phyloP scores from a whole-genome alignment of 345 rosid species.

The Litchi chinensis region DNA sequence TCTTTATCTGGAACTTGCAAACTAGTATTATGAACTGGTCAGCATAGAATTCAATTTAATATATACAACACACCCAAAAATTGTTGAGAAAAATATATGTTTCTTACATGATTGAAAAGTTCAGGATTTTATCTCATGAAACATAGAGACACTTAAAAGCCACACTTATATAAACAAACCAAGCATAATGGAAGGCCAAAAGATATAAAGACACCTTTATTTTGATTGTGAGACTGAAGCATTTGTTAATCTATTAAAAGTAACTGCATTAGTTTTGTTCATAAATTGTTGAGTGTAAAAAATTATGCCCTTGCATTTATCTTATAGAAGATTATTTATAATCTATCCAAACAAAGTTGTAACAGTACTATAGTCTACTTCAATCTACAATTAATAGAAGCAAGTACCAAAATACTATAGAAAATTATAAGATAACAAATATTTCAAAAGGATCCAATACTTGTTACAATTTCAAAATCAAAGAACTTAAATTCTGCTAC shows the following conservation, averaged over 20 bases:
- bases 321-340: not conserved
- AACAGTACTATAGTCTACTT: not conserved
- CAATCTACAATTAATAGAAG: not conserved
- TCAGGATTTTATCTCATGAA: constrained; percentile 1
- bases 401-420: not conserved
- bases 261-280: not conserved
- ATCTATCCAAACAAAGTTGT: not conserved
- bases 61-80: not conserved
- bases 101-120: constrained; percentile 1
- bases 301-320: not conserved
- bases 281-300: not conserved
- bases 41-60: not conserved
- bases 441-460: not conserved
- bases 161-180: not conserved
- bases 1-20: not conserved
- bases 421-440: not conserved
- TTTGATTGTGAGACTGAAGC: not conserved
- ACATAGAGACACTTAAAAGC: not conserved
- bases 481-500: not conserved
- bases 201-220: not conserved
- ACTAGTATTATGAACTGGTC: not conserved
- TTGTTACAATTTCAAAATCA: constrained; percentile 10
- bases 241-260: constrained; percentile 2
- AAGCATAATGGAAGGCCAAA: not conserved
- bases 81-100: not conserved